Conservation (phyloP, 2,329 filamentous ascomycete species). For the Sclerotinia subarctica region DNA sequence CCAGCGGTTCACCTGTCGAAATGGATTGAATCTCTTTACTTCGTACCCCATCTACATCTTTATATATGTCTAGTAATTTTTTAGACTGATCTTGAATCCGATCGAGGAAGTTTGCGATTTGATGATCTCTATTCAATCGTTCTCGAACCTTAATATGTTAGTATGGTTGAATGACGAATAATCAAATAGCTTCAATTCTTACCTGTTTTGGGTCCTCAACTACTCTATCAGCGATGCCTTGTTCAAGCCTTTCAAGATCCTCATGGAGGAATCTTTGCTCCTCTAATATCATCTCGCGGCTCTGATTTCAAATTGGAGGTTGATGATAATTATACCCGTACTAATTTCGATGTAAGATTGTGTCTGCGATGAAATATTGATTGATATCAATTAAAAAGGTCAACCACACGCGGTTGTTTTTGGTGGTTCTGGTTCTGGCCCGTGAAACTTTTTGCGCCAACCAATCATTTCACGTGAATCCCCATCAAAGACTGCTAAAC, state of each 20-base stretch:
- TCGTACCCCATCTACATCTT: conserved; percentile 68
- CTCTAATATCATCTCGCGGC: conserved; percentile 70
- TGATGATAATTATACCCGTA: neutral
- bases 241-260: conserved; percentile 93
- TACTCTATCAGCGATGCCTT: conserved; percentile 86
- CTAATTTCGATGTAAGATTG: too few species aligned
- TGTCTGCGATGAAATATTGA: neutral
- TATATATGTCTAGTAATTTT: conserved; percentile 78
- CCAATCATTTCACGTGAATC: conserved; percentile 29
- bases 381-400: too few species aligned
- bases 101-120: conserved; percentile 79
- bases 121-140: conserved; percentile 84
- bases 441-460: conserved; percentile 24
- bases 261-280: conserved; percentile 93
- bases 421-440: conserved; percentile 11
- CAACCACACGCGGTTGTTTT: neutral
- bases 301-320: neutral
- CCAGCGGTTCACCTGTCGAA: conserved; percentile 80
- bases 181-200: conserved; percentile 38
- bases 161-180: neutral
- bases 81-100: conserved; percentile 85
- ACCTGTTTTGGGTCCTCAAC: conserved; percentile 86
- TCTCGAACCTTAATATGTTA: conserved; percentile 69
- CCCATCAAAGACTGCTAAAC: conserved; percentile 20
- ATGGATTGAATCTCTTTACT: conserved; percentile 80